phyloP scores from a whole-genome alignment of 2,329 filamentous ascomycete genomes.

The Malbranchea cinnamomea region DNA sequence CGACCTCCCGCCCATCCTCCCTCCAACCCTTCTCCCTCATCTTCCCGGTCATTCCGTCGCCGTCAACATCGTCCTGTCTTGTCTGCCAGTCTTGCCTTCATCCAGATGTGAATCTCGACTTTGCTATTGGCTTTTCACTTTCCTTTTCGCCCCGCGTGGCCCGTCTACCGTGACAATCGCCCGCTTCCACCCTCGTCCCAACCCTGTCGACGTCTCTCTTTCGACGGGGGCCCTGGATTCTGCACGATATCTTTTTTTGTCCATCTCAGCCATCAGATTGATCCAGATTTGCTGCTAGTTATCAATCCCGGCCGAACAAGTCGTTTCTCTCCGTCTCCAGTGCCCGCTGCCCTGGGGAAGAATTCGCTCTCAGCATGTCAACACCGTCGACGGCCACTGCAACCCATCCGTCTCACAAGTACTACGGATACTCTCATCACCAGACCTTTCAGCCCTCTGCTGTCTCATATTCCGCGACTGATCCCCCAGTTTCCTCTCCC shows the following conservation, averaged over 20 bases:
- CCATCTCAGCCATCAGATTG: background rate
- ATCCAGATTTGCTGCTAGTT: background rate
- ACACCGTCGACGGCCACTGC: conserved; percentile 65
- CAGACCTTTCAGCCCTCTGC: conserved; percentile 40
- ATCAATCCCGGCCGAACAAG: background rate
- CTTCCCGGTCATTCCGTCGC: too few relatives aligned
- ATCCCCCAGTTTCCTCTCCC: conserved; percentile 24
- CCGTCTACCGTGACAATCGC: too few relatives aligned
- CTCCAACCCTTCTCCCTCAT: too few relatives aligned
- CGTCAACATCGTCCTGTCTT: too few relatives aligned
- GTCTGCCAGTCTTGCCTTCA: too few relatives aligned
- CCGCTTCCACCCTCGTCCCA: too few relatives aligned
- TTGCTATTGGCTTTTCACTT: too few relatives aligned
- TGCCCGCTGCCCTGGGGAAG: too few relatives aligned
- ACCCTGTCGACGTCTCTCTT: background rate
- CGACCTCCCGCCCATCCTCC: too few relatives aligned
- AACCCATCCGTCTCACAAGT: conserved; percentile 52
- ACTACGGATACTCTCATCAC: conserved; percentile 46
- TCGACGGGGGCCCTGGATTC: background rate
- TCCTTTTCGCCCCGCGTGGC: too few relatives aligned
- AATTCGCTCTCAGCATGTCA: conserved; percentile 50
- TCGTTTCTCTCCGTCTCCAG: too few relatives aligned
- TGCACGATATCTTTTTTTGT: background rate
- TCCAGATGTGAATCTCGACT: too few relatives aligned
- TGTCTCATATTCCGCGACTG: conserved; percentile 36